Evolutionary conservation across 495 filamentous ascomycete species (phyloP).

Genomic region (Pyrenopolyporus hunteri): DNA sequence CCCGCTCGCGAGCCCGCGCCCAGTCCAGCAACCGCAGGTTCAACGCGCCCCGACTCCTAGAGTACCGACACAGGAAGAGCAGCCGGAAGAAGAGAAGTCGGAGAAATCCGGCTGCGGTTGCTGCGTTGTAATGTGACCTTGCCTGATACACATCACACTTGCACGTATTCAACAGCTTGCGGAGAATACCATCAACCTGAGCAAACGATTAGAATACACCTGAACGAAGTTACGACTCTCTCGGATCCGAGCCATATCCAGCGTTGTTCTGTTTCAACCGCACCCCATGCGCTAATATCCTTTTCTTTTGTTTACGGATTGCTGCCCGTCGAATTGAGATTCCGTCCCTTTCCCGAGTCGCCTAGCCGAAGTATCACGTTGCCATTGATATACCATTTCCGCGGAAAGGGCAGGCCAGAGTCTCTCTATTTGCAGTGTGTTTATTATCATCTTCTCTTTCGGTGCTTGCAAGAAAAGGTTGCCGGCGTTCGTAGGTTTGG

Average conservation of each 20-base stretch:
- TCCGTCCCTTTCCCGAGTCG: neutral
- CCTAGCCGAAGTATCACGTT: neutral
- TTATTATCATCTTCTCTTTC: constrained; percentile 19
- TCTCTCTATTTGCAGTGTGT: constrained; percentile 18
- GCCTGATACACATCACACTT: constrained; percentile 6
- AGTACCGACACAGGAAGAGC: constrained; percentile 46
- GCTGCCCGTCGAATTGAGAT: constrained; percentile 8
- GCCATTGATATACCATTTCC: constrained; percentile 6
- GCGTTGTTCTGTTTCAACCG: constrained; percentile 31
- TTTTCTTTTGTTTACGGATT: constrained; percentile 37
- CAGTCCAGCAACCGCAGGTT: constrained; percentile 36
- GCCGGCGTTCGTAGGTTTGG: constrained; percentile 41
- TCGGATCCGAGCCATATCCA: constrained; percentile 18
- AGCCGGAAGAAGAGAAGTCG: constrained; percentile 35
- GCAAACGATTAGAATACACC: constrained; percentile 34
- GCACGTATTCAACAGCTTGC: constrained; percentile 15
- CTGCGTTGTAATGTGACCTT: constrained; percentile 60
- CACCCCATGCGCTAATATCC: constrained; percentile 24
- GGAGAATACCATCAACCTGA: constrained; percentile 12
- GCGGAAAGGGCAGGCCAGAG: constrained; percentile 3
- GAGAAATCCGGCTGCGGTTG: constrained; percentile 58
- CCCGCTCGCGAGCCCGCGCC: constrained; percentile 47
- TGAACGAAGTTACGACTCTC: constrained; percentile 38
- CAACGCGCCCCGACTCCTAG: constrained; percentile 36
- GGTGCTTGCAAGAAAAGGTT: constrained; percentile 26